phyloP scores from a whole-genome alignment of 2,329 filamentous ascomycete species.

The Drechslerella dactyloides region DNA sequence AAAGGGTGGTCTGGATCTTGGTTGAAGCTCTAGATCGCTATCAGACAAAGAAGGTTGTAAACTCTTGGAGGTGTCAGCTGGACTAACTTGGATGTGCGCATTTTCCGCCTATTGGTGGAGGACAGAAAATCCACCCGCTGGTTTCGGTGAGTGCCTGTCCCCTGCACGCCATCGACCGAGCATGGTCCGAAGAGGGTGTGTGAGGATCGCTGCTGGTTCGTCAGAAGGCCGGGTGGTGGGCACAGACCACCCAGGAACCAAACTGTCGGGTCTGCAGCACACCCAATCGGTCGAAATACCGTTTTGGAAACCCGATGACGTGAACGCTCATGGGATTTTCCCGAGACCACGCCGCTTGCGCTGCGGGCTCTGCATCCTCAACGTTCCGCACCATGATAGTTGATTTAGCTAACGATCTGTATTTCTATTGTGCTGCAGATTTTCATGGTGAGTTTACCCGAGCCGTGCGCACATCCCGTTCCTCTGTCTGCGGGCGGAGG shows the following conservation, averaged over 20 bases:
- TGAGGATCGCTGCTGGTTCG: constrained; percentile 27
- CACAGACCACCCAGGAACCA: constrained; percentile 50
- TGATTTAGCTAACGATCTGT: constrained; percentile 22
- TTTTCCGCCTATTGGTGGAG: constrained; percentile 43
- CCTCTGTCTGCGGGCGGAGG: constrained; percentile 12
- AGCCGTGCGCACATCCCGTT: constrained; percentile 35
- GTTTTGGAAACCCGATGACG: constrained; percentile 39
- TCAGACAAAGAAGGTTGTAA: constrained; percentile 3
- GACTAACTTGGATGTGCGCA: constrained; percentile 28
- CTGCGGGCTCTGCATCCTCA: constrained; percentile 8
- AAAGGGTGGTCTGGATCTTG: constrained; percentile 39
- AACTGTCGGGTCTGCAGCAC: constrained; percentile 46
- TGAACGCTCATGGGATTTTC: constrained; percentile 25
- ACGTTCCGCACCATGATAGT: constrained; percentile 20
- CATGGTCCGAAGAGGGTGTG: constrained; percentile 20
- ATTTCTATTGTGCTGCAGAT: constrained; percentile 33
- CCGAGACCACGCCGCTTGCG: constrained; percentile 18
- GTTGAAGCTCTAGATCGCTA: constrained; percentile 40
- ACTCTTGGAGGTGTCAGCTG: constrained; percentile 40
- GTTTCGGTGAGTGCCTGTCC: constrained; percentile 44
- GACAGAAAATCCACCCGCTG: constrained; percentile 49
- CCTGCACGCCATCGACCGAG: constrained; percentile 36
- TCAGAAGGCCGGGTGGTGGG: constrained; percentile 31
- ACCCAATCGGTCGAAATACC: constrained; percentile 45
- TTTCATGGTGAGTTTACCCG: constrained; percentile 51